Percentiles rank a stretch among this genome's conserved stretches.
Conservation (phyloP, 1,284 basidiomycete species). For the Psilocybe mexicana region DNA sequence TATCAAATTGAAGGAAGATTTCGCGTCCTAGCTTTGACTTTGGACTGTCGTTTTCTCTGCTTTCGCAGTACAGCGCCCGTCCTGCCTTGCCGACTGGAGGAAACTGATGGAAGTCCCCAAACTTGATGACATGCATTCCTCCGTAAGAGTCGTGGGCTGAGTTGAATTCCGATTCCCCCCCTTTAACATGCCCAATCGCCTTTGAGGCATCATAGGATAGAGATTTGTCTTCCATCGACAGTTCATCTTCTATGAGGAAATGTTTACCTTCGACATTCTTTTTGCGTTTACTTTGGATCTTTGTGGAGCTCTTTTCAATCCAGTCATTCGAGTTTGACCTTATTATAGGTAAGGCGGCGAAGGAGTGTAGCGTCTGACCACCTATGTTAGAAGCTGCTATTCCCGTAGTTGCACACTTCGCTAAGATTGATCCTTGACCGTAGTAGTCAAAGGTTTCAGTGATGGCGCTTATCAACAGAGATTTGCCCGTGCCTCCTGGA, state of each 20-base stretch:
- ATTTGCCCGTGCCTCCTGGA: slow-evolving; percentile 39
- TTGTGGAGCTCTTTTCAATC: not conserved
- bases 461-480: slow-evolving; percentile 28
- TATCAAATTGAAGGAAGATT: slow-evolving; percentile 33
- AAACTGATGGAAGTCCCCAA: slow-evolving; percentile 42
- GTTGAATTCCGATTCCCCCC: not conserved
- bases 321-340: slow-evolving; percentile 1
- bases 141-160: slow-evolving; percentile 9
- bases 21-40: slow-evolving; percentile 20
- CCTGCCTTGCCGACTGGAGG: slow-evolving; percentile 28
- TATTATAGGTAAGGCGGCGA: slow-evolving; percentile 16
- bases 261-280: slow-evolving; percentile 14
- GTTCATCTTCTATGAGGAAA: slow-evolving; percentile 30
- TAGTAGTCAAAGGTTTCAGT: slow-evolving; percentile 25
- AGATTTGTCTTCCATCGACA: slow-evolving; percentile 30
- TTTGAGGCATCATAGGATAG: not conserved
- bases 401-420: slow-evolving; percentile 33
- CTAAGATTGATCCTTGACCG: slow-evolving; percentile 12
- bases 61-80: slow-evolving; percentile 26
- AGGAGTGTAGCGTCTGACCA: slow-evolving; percentile 31
- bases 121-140: slow-evolving; percentile 32
- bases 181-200: not conserved
- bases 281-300: not conserved
- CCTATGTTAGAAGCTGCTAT: slow-evolving; percentile 34
- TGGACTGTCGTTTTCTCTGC: not conserved